A percentile compares a stretch with the other conserved stretches of the same genome.
phyloP scores from a whole-genome alignment of 1,139 yeast species.

The Kurtzmaniella natalensis region DNA sequence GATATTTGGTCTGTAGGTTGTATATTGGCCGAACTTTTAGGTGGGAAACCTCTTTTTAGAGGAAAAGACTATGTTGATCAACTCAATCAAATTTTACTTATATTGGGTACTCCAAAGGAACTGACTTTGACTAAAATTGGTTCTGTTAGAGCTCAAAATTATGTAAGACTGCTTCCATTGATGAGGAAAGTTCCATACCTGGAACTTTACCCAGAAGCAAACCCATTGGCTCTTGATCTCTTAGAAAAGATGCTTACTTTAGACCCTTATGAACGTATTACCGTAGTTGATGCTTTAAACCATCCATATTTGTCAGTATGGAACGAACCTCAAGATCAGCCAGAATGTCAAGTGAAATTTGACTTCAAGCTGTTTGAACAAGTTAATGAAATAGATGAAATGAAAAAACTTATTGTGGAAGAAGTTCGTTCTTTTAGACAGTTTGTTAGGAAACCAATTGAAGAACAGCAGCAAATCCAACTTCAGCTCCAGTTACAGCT shows the following conservation, averaged over 20 bases:
- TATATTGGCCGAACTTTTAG: conserved; percentile 86
- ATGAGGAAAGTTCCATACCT: conserved; percentile 79
- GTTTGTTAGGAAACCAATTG: conserved; percentile 72
- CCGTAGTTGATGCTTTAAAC: conserved; percentile 82
- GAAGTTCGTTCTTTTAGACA: conserved; percentile 81
- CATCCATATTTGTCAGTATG: conserved; percentile 89
- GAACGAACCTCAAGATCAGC: conserved; percentile 97
- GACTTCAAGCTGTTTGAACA: conserved; percentile 84
- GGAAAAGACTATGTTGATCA: conserved; percentile 97
- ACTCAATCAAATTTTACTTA: conserved; percentile 77
- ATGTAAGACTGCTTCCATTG: conserved; percentile 79
- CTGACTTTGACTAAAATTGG: conserved; percentile 81
- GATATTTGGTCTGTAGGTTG: conserved; percentile 98
- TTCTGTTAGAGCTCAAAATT: conserved; percentile 85
- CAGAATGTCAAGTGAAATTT: conserved; percentile 75
- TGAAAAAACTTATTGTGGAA: conserved; percentile 73
- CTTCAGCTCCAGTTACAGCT: conserved; percentile 34
- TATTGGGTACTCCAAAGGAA: conserved; percentile 88
- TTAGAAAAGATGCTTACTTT: conserved; percentile 78
- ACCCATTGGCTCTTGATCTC: conserved; percentile 81
- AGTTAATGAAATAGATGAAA: conserved; percentile 71
- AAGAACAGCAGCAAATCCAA: conserved; percentile 55
- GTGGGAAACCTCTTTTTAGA: conserved; percentile 87
- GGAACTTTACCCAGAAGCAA: conserved; percentile 75
- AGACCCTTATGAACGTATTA: conserved; percentile 82